A percentile compares a stretch with the other conserved stretches of the same genome.
Evolutionary conservation across 2,329 filamentous ascomycete genomes (phyloP).

Genomic region (Apiospora arundinis): DNA sequence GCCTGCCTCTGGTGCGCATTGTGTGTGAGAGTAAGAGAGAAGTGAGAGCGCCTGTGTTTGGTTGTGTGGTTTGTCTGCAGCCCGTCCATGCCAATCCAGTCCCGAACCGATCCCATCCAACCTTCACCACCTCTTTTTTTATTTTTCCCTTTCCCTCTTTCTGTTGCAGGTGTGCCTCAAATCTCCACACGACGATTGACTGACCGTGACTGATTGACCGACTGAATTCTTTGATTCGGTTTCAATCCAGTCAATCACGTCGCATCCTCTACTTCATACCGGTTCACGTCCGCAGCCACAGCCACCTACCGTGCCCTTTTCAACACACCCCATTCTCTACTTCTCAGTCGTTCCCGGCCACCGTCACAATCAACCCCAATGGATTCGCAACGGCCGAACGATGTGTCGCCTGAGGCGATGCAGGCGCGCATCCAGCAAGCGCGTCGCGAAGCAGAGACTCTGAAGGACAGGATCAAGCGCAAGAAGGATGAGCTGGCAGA

Average conservation of each 20-base stretch:
- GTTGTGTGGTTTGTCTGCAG: conserved; percentile 9
- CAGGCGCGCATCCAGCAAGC: conserved; percentile 92
- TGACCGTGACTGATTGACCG: conserved; percentile 19
- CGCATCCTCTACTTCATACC: background rate
- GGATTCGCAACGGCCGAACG: conserved; percentile 64
- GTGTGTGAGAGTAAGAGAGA: conserved; percentile 12
- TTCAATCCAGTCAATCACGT: conserved; percentile 17
- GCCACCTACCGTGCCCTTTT: conserved; percentile 11
- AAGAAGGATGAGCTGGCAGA: conserved; percentile 99
- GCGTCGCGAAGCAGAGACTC: conserved; percentile 93
- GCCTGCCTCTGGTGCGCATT: conserved; percentile 4
- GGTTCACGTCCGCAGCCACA: conserved; percentile 13
- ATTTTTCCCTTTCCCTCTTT: conserved; percentile 13
- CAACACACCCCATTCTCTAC: background rate
- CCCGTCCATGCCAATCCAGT: conserved; percentile 18
- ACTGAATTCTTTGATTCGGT: conserved; percentile 18
- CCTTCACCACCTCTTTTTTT: conserved; percentile 21
- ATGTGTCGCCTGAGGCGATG: conserved; percentile 78
- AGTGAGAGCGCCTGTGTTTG: background rate
- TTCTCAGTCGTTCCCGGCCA: conserved; percentile 29
- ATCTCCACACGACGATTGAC: conserved; percentile 19
- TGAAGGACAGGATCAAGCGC: conserved; percentile 99
- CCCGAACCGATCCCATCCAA: conserved; percentile 19
- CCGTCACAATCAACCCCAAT: conserved; percentile 42
- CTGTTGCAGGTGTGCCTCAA: conserved; percentile 9